These are phyloP conservation scores for Cytospora schulzeri DNA, from an alignment of 2,329 filamentous ascomycete species.

Conservation along the genomic window DNA sequence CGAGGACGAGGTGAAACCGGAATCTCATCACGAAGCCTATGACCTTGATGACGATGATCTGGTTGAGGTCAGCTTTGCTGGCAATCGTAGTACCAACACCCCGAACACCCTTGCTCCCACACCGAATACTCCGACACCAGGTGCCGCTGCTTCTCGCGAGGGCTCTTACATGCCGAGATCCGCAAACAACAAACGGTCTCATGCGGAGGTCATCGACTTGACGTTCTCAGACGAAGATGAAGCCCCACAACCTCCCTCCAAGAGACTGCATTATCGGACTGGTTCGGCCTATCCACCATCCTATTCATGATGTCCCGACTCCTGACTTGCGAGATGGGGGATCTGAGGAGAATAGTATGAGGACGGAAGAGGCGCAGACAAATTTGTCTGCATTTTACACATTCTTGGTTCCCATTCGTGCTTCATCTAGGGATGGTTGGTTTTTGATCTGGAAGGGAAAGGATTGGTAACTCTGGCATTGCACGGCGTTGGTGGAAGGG, in stretches of 20 bases:
- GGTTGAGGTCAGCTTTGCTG: slow-evolving; percentile 44
- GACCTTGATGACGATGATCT: slow-evolving; percentile 53
- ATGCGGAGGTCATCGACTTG: slow-evolving; percentile 60
- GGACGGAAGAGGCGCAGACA: not conserved
- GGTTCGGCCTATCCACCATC: slow-evolving; percentile 19
- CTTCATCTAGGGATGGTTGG: slow-evolving; percentile 3
- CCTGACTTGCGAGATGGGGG: not conserved
- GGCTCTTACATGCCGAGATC: slow-evolving; percentile 41
- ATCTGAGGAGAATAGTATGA: not conserved
- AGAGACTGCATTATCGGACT: slow-evolving; percentile 45
- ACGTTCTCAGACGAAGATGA: slow-evolving; percentile 59
- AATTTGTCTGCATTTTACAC: slow-evolving; percentile 4
- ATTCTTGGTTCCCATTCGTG: slow-evolving; percentile 5
- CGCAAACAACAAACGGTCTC: slow-evolving; percentile 50
- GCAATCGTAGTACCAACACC: slow-evolving; percentile 40
- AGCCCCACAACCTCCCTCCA: slow-evolving; percentile 47
- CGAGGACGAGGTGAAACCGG: slow-evolving; percentile 33
- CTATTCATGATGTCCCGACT: not conserved
- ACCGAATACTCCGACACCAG: slow-evolving; percentile 31
- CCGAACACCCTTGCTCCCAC: slow-evolving; percentile 37
- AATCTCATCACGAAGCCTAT: slow-evolving; percentile 33
- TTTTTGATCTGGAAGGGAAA: slow-evolving; percentile 4
- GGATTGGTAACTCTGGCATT: slow-evolving; percentile 20
- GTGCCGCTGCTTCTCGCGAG: slow-evolving; percentile 41
- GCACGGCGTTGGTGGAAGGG: slow-evolving; percentile 26